Conservation (phyloP, 257 asterid species). For the Scutellaria baicalensis region DNA sequence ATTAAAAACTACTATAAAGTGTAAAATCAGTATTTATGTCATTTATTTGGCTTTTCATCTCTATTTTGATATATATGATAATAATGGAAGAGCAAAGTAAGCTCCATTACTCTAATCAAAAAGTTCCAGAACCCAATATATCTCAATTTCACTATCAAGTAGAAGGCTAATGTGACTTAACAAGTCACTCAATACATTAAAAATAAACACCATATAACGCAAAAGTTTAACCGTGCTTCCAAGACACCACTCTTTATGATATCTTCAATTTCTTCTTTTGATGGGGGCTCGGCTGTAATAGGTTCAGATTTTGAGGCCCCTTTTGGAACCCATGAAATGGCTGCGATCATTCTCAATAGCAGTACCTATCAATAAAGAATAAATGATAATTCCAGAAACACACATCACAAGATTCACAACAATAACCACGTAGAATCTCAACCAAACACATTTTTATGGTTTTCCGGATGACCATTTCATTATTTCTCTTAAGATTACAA, state of each 20-base stretch:
- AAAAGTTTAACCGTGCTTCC: conserved; percentile 25
- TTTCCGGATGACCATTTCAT: neutral
- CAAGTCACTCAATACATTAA: neutral
- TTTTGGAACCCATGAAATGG: conserved; percentile 79
- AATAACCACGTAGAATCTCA: neutral
- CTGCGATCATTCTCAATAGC: conserved; percentile 51
- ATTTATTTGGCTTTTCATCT: neutral
- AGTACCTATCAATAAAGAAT: neutral
- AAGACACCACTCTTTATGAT: conserved; percentile 34
- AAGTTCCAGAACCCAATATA: neutral
- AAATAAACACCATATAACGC: neutral
- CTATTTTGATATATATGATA: neutral
- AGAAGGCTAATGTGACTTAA: neutral
- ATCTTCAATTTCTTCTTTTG: conserved; percentile 70
- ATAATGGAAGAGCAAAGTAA: neutral
- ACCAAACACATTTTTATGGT: neutral
- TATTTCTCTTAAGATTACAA: too few species aligned
- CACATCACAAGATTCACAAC: neutral
- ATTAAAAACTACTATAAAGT: neutral
- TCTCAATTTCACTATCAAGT: neutral
- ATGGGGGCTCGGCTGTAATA: conserved; percentile 59
- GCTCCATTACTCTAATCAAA: neutral
- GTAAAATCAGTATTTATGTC: neutral
- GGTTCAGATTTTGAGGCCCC: conserved; percentile 61
- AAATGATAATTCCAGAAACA: neutral